Evolutionary conservation across 2,329 filamentous ascomycete species (phyloP), one percentile per base, ranked within the genome.

Genomic region (Cordyceps javanica): DNA sequence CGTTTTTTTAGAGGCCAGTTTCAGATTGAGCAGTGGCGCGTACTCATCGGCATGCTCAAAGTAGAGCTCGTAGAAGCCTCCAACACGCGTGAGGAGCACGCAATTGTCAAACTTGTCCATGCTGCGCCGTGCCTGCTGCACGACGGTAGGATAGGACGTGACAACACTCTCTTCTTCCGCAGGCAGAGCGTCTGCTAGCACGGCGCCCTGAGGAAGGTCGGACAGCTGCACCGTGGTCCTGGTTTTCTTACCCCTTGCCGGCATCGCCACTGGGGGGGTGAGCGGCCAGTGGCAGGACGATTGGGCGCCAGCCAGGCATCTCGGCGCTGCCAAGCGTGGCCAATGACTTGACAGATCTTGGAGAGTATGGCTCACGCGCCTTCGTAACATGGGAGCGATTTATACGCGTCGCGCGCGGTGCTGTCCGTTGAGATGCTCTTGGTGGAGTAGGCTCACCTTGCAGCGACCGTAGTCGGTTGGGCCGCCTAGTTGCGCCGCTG

Each of bases 61-160:
- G 74, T 99, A 99, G 59, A 99, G 77, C 82, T 99, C 94, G 73
- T 97, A 99, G 73, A 99, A 99, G 60, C 92, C 88, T 57, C 94
- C 94, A 28, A 99, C 91, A 58, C 93, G 85, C 4, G 94, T 99
- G 60, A 99, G 75, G 8, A 99, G 72, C 39, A 99, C 89, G 72
- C 93, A 97, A 66, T 95, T 91, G 66, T 86, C 83, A 73, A 96
- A 97, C 66, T 88, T 91, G 64, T 85, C 81, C 87, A 97, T 96
- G 73, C 96, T 95, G 63, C 86, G 90, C 58, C 85, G 83, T 28
- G 90, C 93, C 70, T 96, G 91, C 67, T 91, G 83, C 59, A 97
- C 77, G 49, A 97, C 89, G n/a, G 90, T 89, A 16, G 94, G 92
- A 71, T 97, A 97, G 5, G 75, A 68, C 16, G 82, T 80, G 16